Conservation (phyloP, 352 stramenopile species). For the Phytopythium montanum region DNA sequence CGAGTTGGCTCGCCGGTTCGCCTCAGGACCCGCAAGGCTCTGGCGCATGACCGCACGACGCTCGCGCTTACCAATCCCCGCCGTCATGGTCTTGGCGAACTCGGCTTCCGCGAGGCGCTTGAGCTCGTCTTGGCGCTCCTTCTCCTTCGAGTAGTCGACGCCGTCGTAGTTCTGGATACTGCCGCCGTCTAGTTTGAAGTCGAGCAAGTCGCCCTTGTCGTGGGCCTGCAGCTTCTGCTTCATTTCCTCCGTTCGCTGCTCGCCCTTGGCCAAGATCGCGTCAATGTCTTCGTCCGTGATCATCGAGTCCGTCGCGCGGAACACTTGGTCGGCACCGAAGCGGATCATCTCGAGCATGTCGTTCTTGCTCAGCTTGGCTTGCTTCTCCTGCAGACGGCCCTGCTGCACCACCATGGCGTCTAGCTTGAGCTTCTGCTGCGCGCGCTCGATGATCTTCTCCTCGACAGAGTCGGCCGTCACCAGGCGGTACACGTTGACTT, state of each 20-base stretch:
- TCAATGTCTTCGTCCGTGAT: conserved; percentile 99
- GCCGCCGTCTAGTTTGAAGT: conserved; percentile 93
- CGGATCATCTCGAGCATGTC: conserved; percentile 97
- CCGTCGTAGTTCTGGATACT: conserved; percentile 95
- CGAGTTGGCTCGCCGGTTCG: conserved; percentile 35
- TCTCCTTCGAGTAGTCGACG: conserved; percentile 95
- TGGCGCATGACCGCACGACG: conserved; percentile 75
- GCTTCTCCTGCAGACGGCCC: conserved; percentile 82
- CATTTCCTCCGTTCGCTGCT: conserved; percentile 86
- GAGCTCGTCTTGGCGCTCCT: conserved; percentile 80
- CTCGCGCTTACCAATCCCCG: conserved; percentile 84
- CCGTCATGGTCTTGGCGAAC: conserved; percentile 69
- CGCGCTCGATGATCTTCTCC: conserved; percentile 98
- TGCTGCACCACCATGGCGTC: conserved; percentile 88
- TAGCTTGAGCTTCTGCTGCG: conserved; percentile 96
- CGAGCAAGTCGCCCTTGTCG: conserved; percentile 83
- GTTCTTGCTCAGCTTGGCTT: conserved; percentile 93
- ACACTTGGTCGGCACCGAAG: conserved; percentile 98
- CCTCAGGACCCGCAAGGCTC: conserved; percentile 37
- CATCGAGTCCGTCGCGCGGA: conserved; percentile 93
- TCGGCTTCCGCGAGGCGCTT: conserved; percentile 83
- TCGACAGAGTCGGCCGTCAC: conserved; percentile 97
- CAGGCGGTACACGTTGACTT: conserved; percentile 94
- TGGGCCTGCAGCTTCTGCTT: conserved; percentile 84
- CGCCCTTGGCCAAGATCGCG: conserved; percentile 92